Percentiles rank a stretch among this genome's conserved stretches.
phyloP scores from a whole-genome alignment of 345 rosid genomes.

The Streptanthus diversifolius region DNA sequence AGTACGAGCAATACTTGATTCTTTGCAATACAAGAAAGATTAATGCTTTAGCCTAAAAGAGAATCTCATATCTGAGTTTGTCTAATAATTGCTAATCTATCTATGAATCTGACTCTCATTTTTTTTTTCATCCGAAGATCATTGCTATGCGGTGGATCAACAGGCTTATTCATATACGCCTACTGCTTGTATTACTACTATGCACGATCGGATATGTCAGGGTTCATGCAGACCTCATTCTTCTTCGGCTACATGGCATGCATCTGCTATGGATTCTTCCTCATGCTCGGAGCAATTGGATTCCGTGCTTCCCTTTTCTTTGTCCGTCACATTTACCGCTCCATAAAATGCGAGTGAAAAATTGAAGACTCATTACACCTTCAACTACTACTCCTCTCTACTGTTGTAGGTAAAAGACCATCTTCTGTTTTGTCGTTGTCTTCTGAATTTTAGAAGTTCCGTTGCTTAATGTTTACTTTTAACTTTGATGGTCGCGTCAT shows the following conservation, averaged over 20 bases:
- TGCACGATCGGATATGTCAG: conserved; percentile 47
- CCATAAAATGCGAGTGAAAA: conserved; percentile 44
- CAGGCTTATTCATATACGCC: conserved; percentile 45
- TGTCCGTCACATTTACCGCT: conserved; percentile 48
- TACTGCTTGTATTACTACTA: conserved; percentile 50
- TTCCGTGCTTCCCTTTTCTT: conserved; percentile 45
- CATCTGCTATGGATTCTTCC: conserved; percentile 48
- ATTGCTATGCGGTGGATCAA: conserved; percentile 50
- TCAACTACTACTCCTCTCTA: neutral
- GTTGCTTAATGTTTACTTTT: neutral
- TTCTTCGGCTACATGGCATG: conserved; percentile 56
- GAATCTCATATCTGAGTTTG: neutral
- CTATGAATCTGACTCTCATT: neutral
- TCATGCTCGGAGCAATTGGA: conserved; percentile 47
- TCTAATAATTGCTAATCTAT: neutral
- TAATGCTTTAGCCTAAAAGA: neutral
- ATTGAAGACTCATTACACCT: neutral
- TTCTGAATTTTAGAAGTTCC: neutral
- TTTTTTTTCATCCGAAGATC: conserved; percentile 30
- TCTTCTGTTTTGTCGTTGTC: neutral
- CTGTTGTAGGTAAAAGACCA: neutral
- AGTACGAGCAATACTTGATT: too few relatives aligned
- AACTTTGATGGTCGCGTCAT: neutral
- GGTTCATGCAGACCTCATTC: conserved; percentile 51
- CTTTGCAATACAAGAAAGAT: too few relatives aligned